phyloP scores from a whole-genome alignment of 2,329 filamentous ascomycete genomes.

The Claviceps fusiformis region DNA sequence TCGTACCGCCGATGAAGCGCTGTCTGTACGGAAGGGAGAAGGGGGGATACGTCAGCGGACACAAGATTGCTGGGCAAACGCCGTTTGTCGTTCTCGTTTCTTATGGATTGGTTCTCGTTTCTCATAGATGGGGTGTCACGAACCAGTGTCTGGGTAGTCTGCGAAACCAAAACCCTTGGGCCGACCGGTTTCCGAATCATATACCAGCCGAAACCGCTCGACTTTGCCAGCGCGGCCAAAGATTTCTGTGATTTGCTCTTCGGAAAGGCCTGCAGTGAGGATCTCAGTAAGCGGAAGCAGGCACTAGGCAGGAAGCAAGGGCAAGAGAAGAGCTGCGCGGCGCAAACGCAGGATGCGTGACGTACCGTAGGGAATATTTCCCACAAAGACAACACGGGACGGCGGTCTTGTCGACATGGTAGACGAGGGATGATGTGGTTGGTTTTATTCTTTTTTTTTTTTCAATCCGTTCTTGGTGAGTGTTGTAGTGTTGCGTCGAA shows the following conservation, averaged over 20 bases:
- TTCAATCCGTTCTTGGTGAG: neutral
- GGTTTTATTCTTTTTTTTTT: neutral
- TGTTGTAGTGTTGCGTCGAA: neutral
- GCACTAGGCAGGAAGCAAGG: neutral
- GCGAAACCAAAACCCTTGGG: slow-evolving; percentile 96
- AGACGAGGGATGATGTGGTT: neutral
- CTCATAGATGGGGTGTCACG: slow-evolving; percentile 4
- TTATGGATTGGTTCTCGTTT: neutral
- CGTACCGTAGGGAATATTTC: slow-evolving; percentile 71
- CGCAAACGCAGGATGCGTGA: neutral
- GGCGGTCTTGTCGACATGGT: slow-evolving; percentile 60
- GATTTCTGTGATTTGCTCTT: slow-evolving; percentile 91
- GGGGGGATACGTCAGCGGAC: slow-evolving; percentile 8
- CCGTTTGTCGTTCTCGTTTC: no score
- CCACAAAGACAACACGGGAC: slow-evolving; percentile 70
- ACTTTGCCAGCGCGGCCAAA: slow-evolving; percentile 85
- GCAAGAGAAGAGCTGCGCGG: neutral
- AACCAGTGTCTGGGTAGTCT: slow-evolving; percentile 85
- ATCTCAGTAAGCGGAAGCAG: slow-evolving; percentile 9
- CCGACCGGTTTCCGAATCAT: slow-evolving; percentile 86
- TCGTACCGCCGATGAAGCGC: slow-evolving; percentile 83
- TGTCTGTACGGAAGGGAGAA: slow-evolving; percentile 29
- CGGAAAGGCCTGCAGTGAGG: slow-evolving; percentile 60
- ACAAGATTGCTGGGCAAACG: neutral
- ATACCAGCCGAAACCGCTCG: slow-evolving; percentile 81